Evolutionary conservation across 2,329 filamentous ascomycete species (phyloP), one percentile per base, ranked within the genome.

Genomic region (Parastagonospora avenae): DNA sequence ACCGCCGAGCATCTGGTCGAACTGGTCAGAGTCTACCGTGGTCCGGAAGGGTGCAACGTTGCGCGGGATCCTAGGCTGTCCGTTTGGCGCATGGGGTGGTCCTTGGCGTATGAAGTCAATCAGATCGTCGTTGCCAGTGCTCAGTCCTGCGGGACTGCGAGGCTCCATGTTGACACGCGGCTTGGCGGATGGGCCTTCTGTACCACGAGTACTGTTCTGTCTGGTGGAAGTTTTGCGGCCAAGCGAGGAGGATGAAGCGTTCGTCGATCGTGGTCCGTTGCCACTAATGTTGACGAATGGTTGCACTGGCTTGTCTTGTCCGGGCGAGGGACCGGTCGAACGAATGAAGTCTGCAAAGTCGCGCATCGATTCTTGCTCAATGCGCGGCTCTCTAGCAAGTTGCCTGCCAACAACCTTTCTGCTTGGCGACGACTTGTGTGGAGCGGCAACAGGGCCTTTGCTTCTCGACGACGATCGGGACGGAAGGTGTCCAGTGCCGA

Each of bases 61-160:
- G 14, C 90, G 86, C 36, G 91, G 89, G 55, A 95, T 94, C 19
- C 90, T 86, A 51, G 86, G 89, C 55, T 83, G 83, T 24, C 81
- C 80, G 37, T 79, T 80, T 30, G 79, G 76, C 37, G 38, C 77
- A 70, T 77, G 82, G 0, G 90, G 88, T 2, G 92, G 92, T 1
- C 92, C 93, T 68, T 91, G 87, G 39, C 92, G 87, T 59, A 99
- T 95, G 72, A 99, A 97, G 70, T 97, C 92, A 59, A 97, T 96
- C 50, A 99, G 78, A 54, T 97, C 94, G 10, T 90, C 89, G 49
- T 72, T 72, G 31, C 87, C 95, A 58, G 87, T 87, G 43, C 85
- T 85, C 42, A 86, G 81, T 12, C 85, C 81, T 36, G 82, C 80
- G 32, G 90, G 85, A 54, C 91, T 87, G 42, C 91, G 88, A 50